Base-by-base conservation (phyloP, 257 asterid species). In the Penstemon barbatus region DNA sequence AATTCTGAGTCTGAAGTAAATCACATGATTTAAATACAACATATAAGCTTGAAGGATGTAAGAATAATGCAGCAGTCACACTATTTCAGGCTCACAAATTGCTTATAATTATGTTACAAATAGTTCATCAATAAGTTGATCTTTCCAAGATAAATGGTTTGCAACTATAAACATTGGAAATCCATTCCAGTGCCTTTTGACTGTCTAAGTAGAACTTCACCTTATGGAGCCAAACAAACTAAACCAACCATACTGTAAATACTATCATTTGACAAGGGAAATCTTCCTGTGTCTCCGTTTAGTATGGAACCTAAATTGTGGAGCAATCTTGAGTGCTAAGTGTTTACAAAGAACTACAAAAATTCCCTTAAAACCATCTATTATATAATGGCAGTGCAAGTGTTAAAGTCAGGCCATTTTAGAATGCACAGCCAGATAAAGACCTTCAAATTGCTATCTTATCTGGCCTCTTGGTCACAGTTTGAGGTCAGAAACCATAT, bases 61-160 rank as follows among this genome's bases (percentile, higher is more conserved):
- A 25, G 33, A 25, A 25, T 25, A 25, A n/a, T 9, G 59, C 49
- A 74, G 59, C 36, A 39, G 44, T 37, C 0, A 8, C 46, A 45
- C 19, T 54, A 19, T 57, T 25, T 48, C 38, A 25, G 36, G 6
- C 18, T 54, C 64, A 44, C 11, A 25, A 56, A 40, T 37, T 55
- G 66, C 66, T 59, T 18, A 11, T 10, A 39, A 5, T 15, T 55
- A 40, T 54, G 65, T 68, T 68, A 37, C 33, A 4, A 68, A 46
- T 41, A 44, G 43, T 68, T 70, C 60, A 61, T 37, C 11, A 63
- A 36, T 66, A 36, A 59, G 45, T 40, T 11, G 40, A 52, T 36
- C 44, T 43, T 62, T 42, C 5, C 5, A 38, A 74, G 46, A 64
- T 69, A 66, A 4, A 37, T 60, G 58, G 61, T 57, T 43, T 6